These are phyloP conservation scores for Abrus pulchellus DNA, from an alignment of 306 rosid species.

Conservation along the genomic window DNA sequence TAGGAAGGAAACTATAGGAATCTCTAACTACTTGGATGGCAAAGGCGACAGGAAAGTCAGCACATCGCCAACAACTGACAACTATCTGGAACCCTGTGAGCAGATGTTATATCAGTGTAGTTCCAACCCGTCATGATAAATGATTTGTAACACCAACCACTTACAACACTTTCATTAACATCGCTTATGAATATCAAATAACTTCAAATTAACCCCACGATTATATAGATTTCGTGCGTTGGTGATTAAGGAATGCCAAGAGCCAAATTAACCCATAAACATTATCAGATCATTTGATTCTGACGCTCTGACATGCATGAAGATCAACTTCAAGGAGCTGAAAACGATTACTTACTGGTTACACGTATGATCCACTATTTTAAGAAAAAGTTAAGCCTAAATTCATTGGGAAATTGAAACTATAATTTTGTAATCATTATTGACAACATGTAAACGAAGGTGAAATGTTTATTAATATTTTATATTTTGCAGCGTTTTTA, in stretches of 20 bases:
- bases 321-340: background rate
- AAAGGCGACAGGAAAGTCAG: constrained; percentile 6
- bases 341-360: background rate
- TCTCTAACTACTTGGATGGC: constrained; percentile 15
- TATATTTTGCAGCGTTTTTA: too few species aligned
- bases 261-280: too few species aligned
- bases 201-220: too few species aligned
- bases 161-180: background rate
- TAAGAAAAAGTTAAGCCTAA: background rate
- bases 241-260: too few species aligned
- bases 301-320: background rate
- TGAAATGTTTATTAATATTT: too few species aligned
- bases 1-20: too few species aligned
- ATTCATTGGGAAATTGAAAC: too few species aligned
- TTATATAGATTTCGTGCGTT: too few species aligned
- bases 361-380: background rate
- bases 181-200: background rate
- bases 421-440: too few species aligned
- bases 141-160: background rate
- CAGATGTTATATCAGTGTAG: background rate
- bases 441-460: too few species aligned
- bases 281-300: background rate
- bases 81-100: background rate
- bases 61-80: constrained; percentile 30
- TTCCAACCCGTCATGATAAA: background rate